Evolutionary conservation across 129 eudicot species (phyloP).

Genomic region (Silybum marianum): DNA sequence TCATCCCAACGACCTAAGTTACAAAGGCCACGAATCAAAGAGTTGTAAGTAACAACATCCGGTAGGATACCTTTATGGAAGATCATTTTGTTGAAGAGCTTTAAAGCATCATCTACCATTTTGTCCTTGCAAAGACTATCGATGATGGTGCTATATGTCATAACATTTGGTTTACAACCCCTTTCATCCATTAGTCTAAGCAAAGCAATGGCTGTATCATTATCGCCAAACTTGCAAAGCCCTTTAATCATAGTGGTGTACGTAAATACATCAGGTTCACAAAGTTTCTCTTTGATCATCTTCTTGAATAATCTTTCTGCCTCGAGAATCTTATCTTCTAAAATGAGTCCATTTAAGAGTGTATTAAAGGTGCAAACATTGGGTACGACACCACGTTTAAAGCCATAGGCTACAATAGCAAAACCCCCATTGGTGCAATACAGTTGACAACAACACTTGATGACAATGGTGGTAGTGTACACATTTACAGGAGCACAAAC

Average conservation of each 20-base stretch:
- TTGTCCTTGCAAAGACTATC: conserved; percentile 25
- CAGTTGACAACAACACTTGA: conserved; percentile 30
- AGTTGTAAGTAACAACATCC: no score
- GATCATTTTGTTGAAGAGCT: conserved; percentile 20
- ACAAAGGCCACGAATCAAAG: no score
- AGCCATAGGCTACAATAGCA: not conserved
- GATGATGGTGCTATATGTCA: conserved; percentile 20
- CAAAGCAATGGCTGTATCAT: no score
- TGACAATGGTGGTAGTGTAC: conserved; percentile 21
- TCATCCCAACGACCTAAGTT: no score
- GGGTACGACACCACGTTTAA: no score
- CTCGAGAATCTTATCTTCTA: not conserved
- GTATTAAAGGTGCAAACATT: no score
- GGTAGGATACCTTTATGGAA: no score
- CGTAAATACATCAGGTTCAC: conserved; percentile 1
- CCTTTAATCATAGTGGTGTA: conserved; percentile 29
- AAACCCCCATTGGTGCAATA: conserved; percentile 17
- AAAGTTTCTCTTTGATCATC: not conserved
- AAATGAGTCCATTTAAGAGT: no score
- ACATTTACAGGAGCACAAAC: no score
- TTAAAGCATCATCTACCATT: conserved; percentile 20
- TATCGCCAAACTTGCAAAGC: conserved; percentile 29
- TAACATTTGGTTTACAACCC: not conserved
- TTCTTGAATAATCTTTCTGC: conserved; percentile 22
- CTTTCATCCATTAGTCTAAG: conserved; percentile 5